Evolutionary conservation across 371 early-diverging fungal species (phyloP).

Genomic region (Amoeboaphelidium protococcarum): DNA sequence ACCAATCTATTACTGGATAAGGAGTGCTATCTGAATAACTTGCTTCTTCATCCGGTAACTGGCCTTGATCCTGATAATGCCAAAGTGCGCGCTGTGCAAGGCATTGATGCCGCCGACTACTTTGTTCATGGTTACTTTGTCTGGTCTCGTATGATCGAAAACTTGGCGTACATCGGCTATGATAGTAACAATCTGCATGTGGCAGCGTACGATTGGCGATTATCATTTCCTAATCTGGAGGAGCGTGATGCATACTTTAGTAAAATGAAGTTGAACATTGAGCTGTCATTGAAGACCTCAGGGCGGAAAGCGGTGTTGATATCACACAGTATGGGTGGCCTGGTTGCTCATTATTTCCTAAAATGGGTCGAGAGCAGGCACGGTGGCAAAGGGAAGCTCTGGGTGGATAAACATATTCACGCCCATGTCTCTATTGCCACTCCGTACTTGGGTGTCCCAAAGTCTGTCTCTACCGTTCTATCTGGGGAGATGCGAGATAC

Average conservation of each 20-base stretch:
- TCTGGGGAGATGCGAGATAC: slow-evolving; percentile 71
- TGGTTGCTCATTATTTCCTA: slow-evolving; percentile 55
- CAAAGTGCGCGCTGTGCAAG: slow-evolving; percentile 63
- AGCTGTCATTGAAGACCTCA: slow-evolving; percentile 18
- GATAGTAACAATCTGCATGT: slow-evolving; percentile 57
- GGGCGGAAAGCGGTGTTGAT: slow-evolving; percentile 16
- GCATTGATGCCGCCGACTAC: slow-evolving; percentile 78
- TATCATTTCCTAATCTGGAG: slow-evolving; percentile 56
- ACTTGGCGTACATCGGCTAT: slow-evolving; percentile 49
- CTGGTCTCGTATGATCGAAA: slow-evolving; percentile 46
- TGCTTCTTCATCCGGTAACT: slow-evolving; percentile 50
- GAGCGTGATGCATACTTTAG: slow-evolving; percentile 59
- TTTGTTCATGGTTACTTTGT: slow-evolving; percentile 86
- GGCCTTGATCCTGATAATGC: slow-evolving; percentile 63
- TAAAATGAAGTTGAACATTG: slow-evolving; percentile 42
- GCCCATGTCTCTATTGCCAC: slow-evolving; percentile 64
- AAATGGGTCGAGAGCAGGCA: slow-evolving; percentile 52
- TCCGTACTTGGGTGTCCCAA: slow-evolving; percentile 65
- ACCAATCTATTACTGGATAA: slow-evolving; percentile 52
- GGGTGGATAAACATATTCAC: slow-evolving; percentile 60
- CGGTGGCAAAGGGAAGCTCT: slow-evolving; percentile 40
- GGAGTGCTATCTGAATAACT: slow-evolving; percentile 52
- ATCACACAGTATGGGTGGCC: slow-evolving; percentile 32
- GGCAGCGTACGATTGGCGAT: slow-evolving; percentile 81
- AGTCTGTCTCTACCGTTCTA: slow-evolving; percentile 33